Percentiles rank a stretch among this genome's conserved stretches.
phyloP scores from a whole-genome alignment of 805 yeast genomes.

The Kuraishia hungarica region DNA sequence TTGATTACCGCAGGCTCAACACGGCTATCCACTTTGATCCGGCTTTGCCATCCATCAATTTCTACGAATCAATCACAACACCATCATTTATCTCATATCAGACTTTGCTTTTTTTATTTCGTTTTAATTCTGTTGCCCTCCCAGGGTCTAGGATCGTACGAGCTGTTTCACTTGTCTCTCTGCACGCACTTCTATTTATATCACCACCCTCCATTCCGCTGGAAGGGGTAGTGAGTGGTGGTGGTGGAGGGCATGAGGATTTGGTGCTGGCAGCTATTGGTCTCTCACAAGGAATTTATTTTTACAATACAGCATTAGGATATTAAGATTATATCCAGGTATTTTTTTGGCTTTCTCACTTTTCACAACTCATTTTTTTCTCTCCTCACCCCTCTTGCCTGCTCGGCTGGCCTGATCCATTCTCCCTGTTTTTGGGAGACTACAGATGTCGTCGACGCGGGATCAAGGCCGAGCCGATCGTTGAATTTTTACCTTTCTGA shows the following conservation, averaged over 20 bases:
- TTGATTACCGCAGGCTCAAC: not conserved
- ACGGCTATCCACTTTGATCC: not conserved
- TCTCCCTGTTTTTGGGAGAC: conserved; percentile 3
- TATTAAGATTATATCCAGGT: not conserved
- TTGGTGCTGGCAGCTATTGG: not conserved
- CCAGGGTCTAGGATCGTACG: not conserved
- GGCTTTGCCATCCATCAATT: not conserved
- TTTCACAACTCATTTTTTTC: not conserved
- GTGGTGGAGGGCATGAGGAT: not conserved
- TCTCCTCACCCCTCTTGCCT: not conserved
- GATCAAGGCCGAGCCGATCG: conserved; percentile 1
- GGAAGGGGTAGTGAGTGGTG: not conserved
- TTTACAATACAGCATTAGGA: no score
- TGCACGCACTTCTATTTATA: not conserved
- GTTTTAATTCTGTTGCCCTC: not conserved
- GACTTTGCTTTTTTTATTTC: not conserved
- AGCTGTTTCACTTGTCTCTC: not conserved
- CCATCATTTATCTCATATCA: not conserved
- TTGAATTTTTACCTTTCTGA: not conserved
- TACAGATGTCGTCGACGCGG: not conserved
- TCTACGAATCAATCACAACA: conserved; percentile 3
- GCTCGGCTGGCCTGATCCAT: conserved; percentile 2
- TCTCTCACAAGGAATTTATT: not conserved
- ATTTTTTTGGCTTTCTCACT: no score
- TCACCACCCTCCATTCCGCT: not conserved